Percentiles rank a stretch among this genome's conserved stretches.
Evolutionary conservation across 495 filamentous ascomycete species (phyloP).

Genomic region (Trichoderma virens): DNA sequence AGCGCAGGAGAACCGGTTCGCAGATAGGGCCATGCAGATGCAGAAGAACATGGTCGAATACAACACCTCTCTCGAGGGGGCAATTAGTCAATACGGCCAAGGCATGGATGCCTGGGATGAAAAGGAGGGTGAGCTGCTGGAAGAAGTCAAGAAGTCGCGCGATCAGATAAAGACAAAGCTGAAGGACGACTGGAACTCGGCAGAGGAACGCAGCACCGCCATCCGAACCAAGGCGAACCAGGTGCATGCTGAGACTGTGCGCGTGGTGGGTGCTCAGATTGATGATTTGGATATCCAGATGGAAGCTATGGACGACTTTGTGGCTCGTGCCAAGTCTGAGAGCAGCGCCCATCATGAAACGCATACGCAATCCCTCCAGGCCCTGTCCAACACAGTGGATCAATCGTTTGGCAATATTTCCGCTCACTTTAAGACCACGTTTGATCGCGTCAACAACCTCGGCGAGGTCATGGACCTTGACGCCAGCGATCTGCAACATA

Average conservation of each 20-base stretch:
- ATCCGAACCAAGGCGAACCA: constrained; percentile 77
- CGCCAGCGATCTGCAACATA: constrained; percentile 42
- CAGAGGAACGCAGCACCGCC: constrained; percentile 46
- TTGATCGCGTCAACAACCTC: constrained; percentile 53
- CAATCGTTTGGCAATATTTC: constrained; percentile 63
- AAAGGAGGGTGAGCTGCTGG: constrained; percentile 59
- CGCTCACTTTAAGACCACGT: constrained; percentile 53
- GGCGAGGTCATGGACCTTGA: constrained; percentile 54
- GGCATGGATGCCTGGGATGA: constrained; percentile 70
- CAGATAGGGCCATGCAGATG: constrained; percentile 50
- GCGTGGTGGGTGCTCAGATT: constrained; percentile 85
- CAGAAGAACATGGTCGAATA: constrained; percentile 55
- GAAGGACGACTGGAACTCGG: constrained; percentile 70
- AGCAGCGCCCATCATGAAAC: constrained; percentile 67
- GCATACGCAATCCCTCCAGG: constrained; percentile 52
- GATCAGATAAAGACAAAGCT: constrained; percentile 73
- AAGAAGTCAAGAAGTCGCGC: constrained; percentile 60
- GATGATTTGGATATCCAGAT: constrained; percentile 79
- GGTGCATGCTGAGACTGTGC: constrained; percentile 85
- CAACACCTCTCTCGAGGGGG: constrained; percentile 53
- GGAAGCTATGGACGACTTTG: constrained; percentile 81
- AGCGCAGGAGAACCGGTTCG: constrained; percentile 63
- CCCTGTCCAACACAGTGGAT: constrained; percentile 55
- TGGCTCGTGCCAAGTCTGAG: constrained; percentile 71
- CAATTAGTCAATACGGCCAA: constrained; percentile 54